Percentiles rank a stretch among this genome's conserved stretches.
Evolutionary conservation across 2,329 filamentous ascomycete species (phyloP).

Genomic region (Trichoderma aggressivum): DNA sequence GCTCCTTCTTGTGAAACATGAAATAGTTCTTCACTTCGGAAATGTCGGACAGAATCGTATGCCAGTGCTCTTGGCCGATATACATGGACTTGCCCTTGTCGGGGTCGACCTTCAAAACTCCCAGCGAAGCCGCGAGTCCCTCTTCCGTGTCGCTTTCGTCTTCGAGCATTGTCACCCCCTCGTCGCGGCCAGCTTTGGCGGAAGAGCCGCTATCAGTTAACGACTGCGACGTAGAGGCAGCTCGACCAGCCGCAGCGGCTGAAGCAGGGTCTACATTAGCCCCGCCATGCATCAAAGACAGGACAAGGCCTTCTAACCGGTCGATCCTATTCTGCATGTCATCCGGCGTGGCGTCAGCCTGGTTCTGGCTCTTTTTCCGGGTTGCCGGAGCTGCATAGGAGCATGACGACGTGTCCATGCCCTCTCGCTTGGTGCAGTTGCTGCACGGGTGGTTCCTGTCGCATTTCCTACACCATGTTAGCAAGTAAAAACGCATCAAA

Average conservation of each 20-base stretch:
- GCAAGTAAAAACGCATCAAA: neutral
- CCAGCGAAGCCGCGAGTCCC: slow-evolving; percentile 67
- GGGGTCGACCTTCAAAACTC: slow-evolving; percentile 75
- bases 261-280: slow-evolving; percentile 46
- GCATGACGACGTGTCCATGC: slow-evolving; percentile 75
- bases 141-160: slow-evolving; percentile 70
- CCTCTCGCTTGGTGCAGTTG: slow-evolving; percentile 89
- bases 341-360: slow-evolving; percentile 65
- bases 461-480: slow-evolving; percentile 65
- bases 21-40: slow-evolving; percentile 94
- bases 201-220: slow-evolving; percentile 45
- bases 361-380: slow-evolving; percentile 71
- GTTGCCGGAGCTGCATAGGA: slow-evolving; percentile 71
- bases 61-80: slow-evolving; percentile 80
- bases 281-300: slow-evolving; percentile 91
- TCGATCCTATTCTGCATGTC: slow-evolving; percentile 99
- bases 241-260: slow-evolving; percentile 31
- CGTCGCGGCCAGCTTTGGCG: slow-evolving; percentile 51
- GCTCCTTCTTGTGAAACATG: slow-evolving; percentile 77
- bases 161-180: slow-evolving; percentile 51
- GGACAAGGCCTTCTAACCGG: slow-evolving; percentile 83
- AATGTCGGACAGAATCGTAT: slow-evolving; percentile 75
- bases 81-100: slow-evolving; percentile 79
- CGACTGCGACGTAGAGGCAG: slow-evolving; percentile 36
- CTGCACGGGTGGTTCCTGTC: slow-evolving; percentile 88